A percentile compares a stretch with the other conserved stretches of the same genome.
phyloP scores from a whole-genome alignment of 208 protist genomes.

The Porcisia hertigi region DNA sequence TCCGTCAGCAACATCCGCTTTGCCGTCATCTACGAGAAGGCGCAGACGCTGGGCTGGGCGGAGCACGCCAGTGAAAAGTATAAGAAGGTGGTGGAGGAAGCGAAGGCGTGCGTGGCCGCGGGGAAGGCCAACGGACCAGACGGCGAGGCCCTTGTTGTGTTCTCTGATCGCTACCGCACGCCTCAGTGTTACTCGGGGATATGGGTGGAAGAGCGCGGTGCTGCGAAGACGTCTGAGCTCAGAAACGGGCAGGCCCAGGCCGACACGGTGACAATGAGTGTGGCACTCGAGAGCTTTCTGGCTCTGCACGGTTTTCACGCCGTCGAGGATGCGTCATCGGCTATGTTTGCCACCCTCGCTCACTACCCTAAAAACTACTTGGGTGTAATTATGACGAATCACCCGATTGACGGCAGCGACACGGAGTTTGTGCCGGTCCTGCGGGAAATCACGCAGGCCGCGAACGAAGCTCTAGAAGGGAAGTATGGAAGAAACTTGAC shows the following conservation, averaged over 20 bases:
- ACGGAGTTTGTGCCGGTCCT: constrained; percentile 67
- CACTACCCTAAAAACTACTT: constrained; percentile 60
- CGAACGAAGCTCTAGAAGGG: constrained; percentile 32
- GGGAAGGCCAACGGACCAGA: constrained; percentile 47
- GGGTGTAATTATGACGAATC: constrained; percentile 63
- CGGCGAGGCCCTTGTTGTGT: constrained; percentile 66
- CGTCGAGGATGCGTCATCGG: constrained; percentile 60
- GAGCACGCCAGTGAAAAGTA: constrained; percentile 35
- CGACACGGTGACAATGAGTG: constrained; percentile 25
- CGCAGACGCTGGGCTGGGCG: constrained; percentile 38
- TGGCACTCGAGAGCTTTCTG: constrained; percentile 50
- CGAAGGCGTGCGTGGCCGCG: constrained; percentile 38
- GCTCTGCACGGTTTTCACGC: constrained; percentile 66
- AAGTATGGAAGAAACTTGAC: constrained; percentile 20
- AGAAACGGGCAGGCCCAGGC: background rate
- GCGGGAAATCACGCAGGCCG: constrained; percentile 63
- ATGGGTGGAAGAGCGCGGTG: constrained; percentile 51
- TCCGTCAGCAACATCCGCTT: constrained; percentile 77
- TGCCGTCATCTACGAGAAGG: constrained; percentile 60
- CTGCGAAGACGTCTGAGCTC: background rate
- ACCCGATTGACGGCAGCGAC: constrained; percentile 40
- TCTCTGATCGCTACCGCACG: constrained; percentile 58
- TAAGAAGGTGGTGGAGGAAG: constrained; percentile 44
- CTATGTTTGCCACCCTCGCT: constrained; percentile 49
- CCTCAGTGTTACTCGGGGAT: constrained; percentile 68